Conservation (phyloP, 164 flowering plant genomes). For the Cinnamomum micranthum region DNA sequence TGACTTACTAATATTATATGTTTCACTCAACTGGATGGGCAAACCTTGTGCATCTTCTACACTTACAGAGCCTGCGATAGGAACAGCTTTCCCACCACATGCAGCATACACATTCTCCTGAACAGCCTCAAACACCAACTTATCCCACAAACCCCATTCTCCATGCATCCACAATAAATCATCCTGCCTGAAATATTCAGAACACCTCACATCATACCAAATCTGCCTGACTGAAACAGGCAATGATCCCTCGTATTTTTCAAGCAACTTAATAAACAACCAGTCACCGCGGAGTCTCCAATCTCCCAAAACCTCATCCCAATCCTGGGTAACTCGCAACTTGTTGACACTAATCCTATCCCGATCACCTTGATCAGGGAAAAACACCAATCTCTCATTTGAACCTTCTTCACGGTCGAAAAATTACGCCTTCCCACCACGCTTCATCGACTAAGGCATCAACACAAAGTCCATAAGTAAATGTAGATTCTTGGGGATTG, state of each 20-base stretch:
- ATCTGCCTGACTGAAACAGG: slow-evolving; percentile 49
- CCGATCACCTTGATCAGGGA: slow-evolving; percentile 90
- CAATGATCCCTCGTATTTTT: slow-evolving; percentile 26
- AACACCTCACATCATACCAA: slow-evolving; percentile 49
- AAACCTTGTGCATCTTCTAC: slow-evolving; percentile 5
- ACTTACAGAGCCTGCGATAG: not conserved
- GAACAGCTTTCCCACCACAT: not conserved
- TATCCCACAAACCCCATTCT: slow-evolving; percentile 31
- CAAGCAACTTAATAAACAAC: slow-evolving; percentile 51
- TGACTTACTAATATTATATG: too few relatives aligned
- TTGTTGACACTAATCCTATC: slow-evolving; percentile 19
- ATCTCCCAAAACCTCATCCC: slow-evolving; percentile 40
- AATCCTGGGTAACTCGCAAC: slow-evolving; percentile 54
- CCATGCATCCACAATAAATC: slow-evolving; percentile 49
- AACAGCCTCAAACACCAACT: slow-evolving; percentile 27
- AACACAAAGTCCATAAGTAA: slow-evolving; percentile 72
- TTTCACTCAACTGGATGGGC: not conserved
- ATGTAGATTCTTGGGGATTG: not conserved
- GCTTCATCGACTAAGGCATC: slow-evolving; percentile 56
- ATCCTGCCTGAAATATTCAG: slow-evolving; percentile 20
- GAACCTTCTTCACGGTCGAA: slow-evolving; percentile 56
- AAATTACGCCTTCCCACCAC: slow-evolving; percentile 97
- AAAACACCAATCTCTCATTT: slow-evolving; percentile 50
- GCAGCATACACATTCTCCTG: slow-evolving; percentile 2
- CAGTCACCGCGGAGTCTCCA: slow-evolving; percentile 58